A percentile compares a stretch with the other conserved stretches of the same genome.
These are phyloP conservation scores for Silene coronaria DNA, from an alignment of 179 eudicot species.

Conservation along the genomic window DNA sequence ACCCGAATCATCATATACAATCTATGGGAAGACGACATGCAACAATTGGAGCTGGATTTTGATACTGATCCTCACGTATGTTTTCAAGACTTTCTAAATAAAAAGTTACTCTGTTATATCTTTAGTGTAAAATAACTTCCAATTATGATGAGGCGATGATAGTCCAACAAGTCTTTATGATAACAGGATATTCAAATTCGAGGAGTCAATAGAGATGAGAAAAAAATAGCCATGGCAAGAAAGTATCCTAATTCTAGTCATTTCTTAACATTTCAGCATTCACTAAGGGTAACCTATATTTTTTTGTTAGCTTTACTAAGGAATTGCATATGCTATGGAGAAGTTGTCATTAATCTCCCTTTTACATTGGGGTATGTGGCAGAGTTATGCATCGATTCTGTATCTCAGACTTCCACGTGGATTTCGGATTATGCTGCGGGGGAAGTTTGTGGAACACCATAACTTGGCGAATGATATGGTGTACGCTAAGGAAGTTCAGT, in stretches of 20 bases:
- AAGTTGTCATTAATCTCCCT: too few relatives aligned
- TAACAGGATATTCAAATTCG: slow-evolving; percentile 79
- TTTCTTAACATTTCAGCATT: slow-evolving; percentile 62
- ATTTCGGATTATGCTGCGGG: slow-evolving; percentile 51
- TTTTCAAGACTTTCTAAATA: not conserved
- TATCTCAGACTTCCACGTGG: slow-evolving; percentile 35
- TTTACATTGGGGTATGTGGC: not conserved
- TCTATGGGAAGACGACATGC: slow-evolving; percentile 73
- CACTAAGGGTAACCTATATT: slow-evolving; percentile 49
- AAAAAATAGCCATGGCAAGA: slow-evolving; percentile 57
- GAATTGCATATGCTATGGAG: too few relatives aligned
- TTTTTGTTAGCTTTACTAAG: not conserved
- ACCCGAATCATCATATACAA: slow-evolving; percentile 61
- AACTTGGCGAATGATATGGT: slow-evolving; percentile 55
- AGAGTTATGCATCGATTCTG: slow-evolving; percentile 38
- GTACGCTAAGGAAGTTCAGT: slow-evolving; percentile 27
- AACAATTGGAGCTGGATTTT: slow-evolving; percentile 58
- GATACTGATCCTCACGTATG: slow-evolving; percentile 54
- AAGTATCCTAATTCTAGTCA: slow-evolving; percentile 54
- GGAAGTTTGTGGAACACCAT: slow-evolving; percentile 60
- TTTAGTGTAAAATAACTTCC: too few relatives aligned
- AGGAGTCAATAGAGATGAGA: slow-evolving; percentile 62
- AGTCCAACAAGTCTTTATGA: not conserved
- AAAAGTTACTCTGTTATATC: too few relatives aligned
- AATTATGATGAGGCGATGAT: not conserved